Conservation (phyloP, 257 asterid species). For the Solanum megistacrolobum region DNA sequence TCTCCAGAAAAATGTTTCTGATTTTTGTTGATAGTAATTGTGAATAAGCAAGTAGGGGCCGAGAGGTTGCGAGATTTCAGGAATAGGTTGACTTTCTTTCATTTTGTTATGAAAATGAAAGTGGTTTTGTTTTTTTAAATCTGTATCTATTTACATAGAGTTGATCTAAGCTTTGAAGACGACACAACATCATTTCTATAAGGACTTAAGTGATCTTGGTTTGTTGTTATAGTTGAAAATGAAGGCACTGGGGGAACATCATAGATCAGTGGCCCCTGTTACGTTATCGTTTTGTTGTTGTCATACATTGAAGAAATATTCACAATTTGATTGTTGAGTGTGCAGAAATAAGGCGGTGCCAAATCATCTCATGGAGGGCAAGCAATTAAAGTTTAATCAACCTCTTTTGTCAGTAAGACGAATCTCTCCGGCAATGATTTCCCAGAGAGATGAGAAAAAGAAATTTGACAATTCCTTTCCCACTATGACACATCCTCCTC, state of each 20-base stretch:
- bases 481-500: constrained; percentile 35
- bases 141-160: not conserved
- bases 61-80: not conserved
- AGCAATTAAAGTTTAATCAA: constrained; percentile 47
- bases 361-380: constrained; percentile 50
- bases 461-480: constrained; percentile 8
- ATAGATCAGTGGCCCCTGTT: not conserved
- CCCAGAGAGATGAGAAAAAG: constrained; percentile 16
- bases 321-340: not conserved
- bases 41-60: not conserved
- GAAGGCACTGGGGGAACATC: not conserved
- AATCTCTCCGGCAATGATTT: constrained; percentile 12
- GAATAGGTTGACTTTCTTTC: not conserved
- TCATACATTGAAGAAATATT: not conserved
- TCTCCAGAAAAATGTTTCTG: not conserved
- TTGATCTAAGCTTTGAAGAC: not conserved
- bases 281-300: not conserved
- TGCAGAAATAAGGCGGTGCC: constrained; percentile 17
- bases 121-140: not conserved
- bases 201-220: not conserved
- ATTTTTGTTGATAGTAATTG: not conserved
- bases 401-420: constrained; percentile 67
- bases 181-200: not conserved
- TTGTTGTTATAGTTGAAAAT: not conserved
- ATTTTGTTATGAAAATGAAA: not conserved